Percentiles rank a stretch among this genome's conserved stretches.
phyloP scores from a whole-genome alignment of 768 basidiomycete species.

The Suillus subaureus region DNA sequence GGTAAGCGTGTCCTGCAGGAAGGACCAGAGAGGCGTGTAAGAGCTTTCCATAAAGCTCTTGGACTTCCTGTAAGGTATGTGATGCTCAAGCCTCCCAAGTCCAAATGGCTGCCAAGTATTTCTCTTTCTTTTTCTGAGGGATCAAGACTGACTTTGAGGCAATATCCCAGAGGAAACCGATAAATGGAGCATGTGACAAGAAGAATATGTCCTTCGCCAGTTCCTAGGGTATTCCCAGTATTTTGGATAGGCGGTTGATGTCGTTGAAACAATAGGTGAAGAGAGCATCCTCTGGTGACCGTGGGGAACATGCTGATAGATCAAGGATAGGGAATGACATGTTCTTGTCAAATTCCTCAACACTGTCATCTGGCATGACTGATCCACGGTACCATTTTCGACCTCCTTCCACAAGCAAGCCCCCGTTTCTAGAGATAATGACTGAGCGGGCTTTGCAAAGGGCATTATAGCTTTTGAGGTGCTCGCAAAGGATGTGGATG shows the following conservation, averaged over 20 bases:
- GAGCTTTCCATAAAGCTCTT: constrained; percentile 43
- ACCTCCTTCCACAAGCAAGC: too few species aligned
- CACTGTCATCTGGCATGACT: too few species aligned
- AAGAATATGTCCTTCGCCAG: constrained; percentile 30
- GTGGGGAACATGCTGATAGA: constrained; percentile 15
- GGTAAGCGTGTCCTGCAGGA: constrained; percentile 37
- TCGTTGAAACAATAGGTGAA: constrained; percentile 32
- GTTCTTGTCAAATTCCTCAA: constrained; percentile 28
- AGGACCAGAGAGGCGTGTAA: constrained; percentile 37
- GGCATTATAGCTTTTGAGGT: too few species aligned
- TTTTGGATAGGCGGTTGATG: constrained; percentile 36
- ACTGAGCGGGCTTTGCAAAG: too few species aligned
- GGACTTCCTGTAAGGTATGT: constrained; percentile 36
- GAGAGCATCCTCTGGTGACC: constrained; percentile 20
- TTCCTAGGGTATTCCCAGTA: constrained; percentile 36
- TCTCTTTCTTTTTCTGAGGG: constrained; percentile 24
- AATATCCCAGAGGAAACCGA: constrained; percentile 34
- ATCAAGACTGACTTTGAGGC: constrained; percentile 16
- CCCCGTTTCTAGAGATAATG: too few species aligned
- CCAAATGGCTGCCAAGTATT: constrained; percentile 32
- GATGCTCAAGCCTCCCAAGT: not conserved
- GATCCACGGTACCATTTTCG: too few species aligned
- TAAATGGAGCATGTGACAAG: constrained; percentile 17
- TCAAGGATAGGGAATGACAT: constrained; percentile 21
- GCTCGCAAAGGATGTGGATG: too few species aligned